Percentiles rank a stretch among this genome's conserved stretches.
Evolutionary conservation across 305 asterid genomes (phyloP).

Genomic region (Stenogyne calaminthoides): DNA sequence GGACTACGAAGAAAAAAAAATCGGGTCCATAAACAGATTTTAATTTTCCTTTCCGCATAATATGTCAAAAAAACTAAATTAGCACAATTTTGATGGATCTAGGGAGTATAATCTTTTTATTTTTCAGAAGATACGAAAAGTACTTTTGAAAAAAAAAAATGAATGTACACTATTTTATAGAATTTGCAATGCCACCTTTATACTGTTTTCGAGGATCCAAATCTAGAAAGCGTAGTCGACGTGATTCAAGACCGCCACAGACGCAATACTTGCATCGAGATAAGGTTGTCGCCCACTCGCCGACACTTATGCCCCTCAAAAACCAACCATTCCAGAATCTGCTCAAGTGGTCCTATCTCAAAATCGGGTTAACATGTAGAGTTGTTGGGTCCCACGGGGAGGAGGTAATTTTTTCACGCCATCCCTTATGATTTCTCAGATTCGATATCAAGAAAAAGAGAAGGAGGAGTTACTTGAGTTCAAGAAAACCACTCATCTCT

Average conservation of each 20-base stretch:
- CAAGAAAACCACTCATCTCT: constrained; percentile 96
- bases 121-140: no score
- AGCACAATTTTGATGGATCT: no score
- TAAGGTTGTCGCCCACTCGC: constrained; percentile 86
- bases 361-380: constrained; percentile 85
- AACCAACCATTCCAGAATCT: constrained; percentile 91
- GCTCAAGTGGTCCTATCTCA: constrained; percentile 95
- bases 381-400: constrained; percentile 97
- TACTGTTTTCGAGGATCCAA: constrained; percentile 88
- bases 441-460: constrained; percentile 33
- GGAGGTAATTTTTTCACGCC: constrained; percentile 90
- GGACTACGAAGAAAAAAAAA: no score
- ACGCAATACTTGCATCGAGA: constrained; percentile 85
- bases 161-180: no score
- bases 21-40: no score
- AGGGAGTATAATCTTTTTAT: no score
- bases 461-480: constrained; percentile 62
- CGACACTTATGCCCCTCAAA: constrained; percentile 97
- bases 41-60: no score
- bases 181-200: no score
- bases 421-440: constrained; percentile 85
- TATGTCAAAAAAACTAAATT: no score
- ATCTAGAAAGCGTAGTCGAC: constrained; percentile 75
- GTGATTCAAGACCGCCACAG: constrained; percentile 92
- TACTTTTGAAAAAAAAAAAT: neutral